Base-by-base conservation (phyloP, 257 asterid species). In the Prunella vulgaris region DNA sequence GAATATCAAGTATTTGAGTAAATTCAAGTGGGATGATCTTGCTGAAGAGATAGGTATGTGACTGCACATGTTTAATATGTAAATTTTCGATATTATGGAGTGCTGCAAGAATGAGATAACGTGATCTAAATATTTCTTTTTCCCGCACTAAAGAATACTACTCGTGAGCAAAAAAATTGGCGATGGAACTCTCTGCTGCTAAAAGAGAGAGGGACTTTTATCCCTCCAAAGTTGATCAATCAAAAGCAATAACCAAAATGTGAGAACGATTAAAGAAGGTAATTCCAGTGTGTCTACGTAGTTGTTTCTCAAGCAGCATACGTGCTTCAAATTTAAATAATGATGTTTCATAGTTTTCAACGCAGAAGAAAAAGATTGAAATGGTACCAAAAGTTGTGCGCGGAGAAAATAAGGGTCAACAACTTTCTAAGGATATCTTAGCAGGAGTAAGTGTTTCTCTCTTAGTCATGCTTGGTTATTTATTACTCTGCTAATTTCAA, bases 21-120 rank as follows among this genome's bases (percentile, higher is more conserved):
- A 94, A 83, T 87, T 94, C 83, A 94, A 89, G 86, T 94, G 99
- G 97, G 97, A 94, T 64, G 95, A 94, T 84, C 96, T 91, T 75
- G 87, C 90, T 5, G 95, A 79, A 66, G 99, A 91, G 78, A 87
- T 77, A 33, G 97, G 95, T 89, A 84, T 18, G 13, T 40, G 25
- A 22, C 46, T 57, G 4, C 44, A 69, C 42, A 21, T 64, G 37
- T 54, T 38, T 40, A 42, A 44, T 38, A n/a, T 6, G 61, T 12
- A 33, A 48, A 65, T 56, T 10, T 69, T 73, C 37, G 53, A 18
- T 60, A n/a, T n/a, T 54, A 24, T 65, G 13, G 48, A 48, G 25
- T 25, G 58, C 76, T 66, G 30, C 66, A 21, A 5, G 24, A 51
- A 77, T 57, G 77, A 59, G 35, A 44, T 73, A 49, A 62, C 42